These are phyloP conservation scores for Plectosphaerella sp. DNA, from an alignment of 2,329 filamentous ascomycete species.

Conservation along the genomic window DNA sequence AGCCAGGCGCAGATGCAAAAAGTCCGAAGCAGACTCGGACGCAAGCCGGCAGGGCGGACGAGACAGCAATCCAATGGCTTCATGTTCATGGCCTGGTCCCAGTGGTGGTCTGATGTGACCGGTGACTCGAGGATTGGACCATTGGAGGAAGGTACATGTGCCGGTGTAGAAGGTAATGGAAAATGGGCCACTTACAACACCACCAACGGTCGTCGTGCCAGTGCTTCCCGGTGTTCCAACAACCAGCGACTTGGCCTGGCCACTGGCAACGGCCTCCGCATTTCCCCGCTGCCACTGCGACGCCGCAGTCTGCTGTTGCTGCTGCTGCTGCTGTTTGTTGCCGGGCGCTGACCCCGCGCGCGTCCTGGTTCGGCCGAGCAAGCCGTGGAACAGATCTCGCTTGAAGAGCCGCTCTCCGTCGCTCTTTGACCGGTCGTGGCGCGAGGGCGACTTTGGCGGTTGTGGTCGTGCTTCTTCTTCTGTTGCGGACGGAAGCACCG, in stretches of 20 bases:
- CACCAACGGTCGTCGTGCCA: too few species aligned
- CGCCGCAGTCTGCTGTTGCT: constrained; percentile 3
- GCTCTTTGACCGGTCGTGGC: background rate
- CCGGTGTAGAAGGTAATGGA: too few species aligned
- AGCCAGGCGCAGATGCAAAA: background rate
- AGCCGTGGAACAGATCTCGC: constrained; percentile 23
- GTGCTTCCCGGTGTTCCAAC: too few species aligned
- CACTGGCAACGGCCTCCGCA: background rate
- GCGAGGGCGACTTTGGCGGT: background rate
- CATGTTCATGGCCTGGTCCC: too few species aligned
- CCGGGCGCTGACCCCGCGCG: background rate
- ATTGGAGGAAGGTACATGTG: too few species aligned
- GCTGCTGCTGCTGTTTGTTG: constrained; percentile 1
- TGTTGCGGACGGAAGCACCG: background rate
- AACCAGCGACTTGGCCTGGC: too few species aligned
- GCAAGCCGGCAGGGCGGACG: too few species aligned
- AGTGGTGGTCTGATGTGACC: background rate
- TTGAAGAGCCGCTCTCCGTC: constrained; percentile 16
- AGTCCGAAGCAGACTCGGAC: too few species aligned
- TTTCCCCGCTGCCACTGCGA: background rate
- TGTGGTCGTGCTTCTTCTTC: constrained; percentile 2
- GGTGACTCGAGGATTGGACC: background rate
- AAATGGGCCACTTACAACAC: too few species aligned
- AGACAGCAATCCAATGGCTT: too few species aligned
- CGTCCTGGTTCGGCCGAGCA: constrained; percentile 20